phyloP scores from a whole-genome alignment of 441 rosid genomes.

The Corymbia calophylla region DNA sequence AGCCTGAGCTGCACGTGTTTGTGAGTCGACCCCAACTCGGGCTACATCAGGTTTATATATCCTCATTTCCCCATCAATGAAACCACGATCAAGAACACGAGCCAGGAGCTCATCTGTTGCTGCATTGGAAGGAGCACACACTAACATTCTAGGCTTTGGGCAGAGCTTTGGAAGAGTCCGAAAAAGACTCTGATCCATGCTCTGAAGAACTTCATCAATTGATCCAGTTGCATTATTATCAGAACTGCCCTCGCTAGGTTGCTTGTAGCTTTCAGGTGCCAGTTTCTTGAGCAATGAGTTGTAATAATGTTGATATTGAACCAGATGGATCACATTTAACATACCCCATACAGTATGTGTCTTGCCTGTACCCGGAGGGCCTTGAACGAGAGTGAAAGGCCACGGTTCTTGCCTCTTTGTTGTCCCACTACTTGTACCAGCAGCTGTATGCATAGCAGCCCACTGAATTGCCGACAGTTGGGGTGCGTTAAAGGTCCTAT shows the following conservation, averaged over 20 bases:
- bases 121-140: slow-evolving; percentile 99
- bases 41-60: slow-evolving; percentile 98
- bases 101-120: slow-evolving; percentile 98
- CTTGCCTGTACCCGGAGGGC: slow-evolving; percentile 99
- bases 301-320: slow-evolving; percentile 97
- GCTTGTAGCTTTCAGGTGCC: slow-evolving; percentile 97
- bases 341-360: slow-evolving; percentile 99
- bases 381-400: slow-evolving; percentile 99
- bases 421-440: slow-evolving; percentile 85
- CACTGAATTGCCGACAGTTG: slow-evolving; percentile 95
- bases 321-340: slow-evolving; percentile 98
- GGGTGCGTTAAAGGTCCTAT: slow-evolving; percentile 81
- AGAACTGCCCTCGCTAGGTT: slow-evolving; percentile 59
- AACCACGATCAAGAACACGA: slow-evolving; percentile 97
- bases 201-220: slow-evolving; percentile 97
- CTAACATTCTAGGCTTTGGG: slow-evolving; percentile 96
- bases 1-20: slow-evolving; percentile 97
- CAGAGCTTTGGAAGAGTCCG: slow-evolving; percentile 94
- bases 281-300: slow-evolving; percentile 91
- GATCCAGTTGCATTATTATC: slow-evolving; percentile 68
- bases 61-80: slow-evolving; percentile 99
- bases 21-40: slow-evolving; percentile 96
- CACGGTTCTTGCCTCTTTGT: slow-evolving; percentile 94
- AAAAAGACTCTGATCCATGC: slow-evolving; percentile 95
- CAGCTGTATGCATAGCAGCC: slow-evolving; percentile 99